These are phyloP conservation scores for Penicillium expansum DNA, from an alignment of 2,329 filamentous ascomycete species.

Conservation along the genomic window DNA sequence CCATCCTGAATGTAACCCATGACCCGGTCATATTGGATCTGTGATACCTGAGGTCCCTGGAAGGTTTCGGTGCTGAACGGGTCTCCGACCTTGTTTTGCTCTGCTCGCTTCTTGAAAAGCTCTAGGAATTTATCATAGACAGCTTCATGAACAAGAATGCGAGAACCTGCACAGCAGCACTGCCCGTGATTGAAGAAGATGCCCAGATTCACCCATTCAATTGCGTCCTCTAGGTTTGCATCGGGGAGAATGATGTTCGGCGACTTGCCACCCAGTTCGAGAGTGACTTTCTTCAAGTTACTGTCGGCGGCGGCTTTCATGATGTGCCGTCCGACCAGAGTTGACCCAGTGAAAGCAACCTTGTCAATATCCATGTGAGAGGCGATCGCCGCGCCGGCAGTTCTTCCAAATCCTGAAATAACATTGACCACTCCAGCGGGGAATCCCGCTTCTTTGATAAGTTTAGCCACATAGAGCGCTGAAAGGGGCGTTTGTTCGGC, in stretches of 20 bases:
- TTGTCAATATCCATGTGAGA: constrained; percentile 63
- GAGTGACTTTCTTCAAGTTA: constrained; percentile 63
- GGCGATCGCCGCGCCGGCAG: constrained; percentile 66
- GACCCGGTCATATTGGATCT: constrained; percentile 81
- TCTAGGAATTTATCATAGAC: constrained; percentile 83
- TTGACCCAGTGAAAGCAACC: constrained; percentile 62
- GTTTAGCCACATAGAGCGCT: constrained; percentile 56
- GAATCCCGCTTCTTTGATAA: constrained; percentile 59
- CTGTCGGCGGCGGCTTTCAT: constrained; percentile 60
- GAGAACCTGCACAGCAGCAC: constrained; percentile 57
- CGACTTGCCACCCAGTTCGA: constrained; percentile 64
- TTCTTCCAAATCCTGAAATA: constrained; percentile 70
- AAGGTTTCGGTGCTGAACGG: constrained; percentile 75
- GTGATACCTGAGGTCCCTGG: constrained; percentile 81
- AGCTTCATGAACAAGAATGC: constrained; percentile 77
- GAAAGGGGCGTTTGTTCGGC: constrained; percentile 65
- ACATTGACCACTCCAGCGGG: constrained; percentile 60
- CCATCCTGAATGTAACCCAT: constrained; percentile 71
- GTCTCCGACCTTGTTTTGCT: constrained; percentile 73
- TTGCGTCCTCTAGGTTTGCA: constrained; percentile 61
- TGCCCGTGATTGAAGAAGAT: constrained; percentile 58
- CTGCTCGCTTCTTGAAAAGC: constrained; percentile 71
- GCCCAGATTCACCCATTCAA: constrained; percentile 62
- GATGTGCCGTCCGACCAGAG: constrained; percentile 57
- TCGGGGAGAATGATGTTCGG: constrained; percentile 61